Evolutionary conservation across 2,329 filamentous ascomycete species (phyloP).

Genomic region (Penicillium decumbens): DNA sequence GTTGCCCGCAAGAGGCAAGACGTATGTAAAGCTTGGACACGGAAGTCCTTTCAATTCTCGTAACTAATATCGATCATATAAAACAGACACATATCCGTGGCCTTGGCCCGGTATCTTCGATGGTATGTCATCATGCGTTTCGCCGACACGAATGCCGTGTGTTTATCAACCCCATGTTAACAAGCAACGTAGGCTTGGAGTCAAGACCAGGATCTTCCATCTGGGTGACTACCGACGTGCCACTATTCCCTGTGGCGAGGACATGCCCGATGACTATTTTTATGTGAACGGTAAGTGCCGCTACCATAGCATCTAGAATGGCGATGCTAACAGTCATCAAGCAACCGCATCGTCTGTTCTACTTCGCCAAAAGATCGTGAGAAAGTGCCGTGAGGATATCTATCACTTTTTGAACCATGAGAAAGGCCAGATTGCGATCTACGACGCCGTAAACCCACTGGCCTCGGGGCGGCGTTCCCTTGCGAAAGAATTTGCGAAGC

Average conservation of each 20-base stretch:
- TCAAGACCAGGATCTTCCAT: conserved; percentile 97
- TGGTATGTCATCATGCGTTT: conserved; percentile 54
- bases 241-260: conserved; percentile 74
- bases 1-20: conserved; percentile 90
- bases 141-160: background rate
- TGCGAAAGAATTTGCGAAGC: conserved; percentile 95
- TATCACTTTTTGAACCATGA: conserved; percentile 95
- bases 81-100: conserved; percentile 83
- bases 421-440: conserved; percentile 96
- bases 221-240: conserved; percentile 93
- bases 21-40: conserved; percentile 52
- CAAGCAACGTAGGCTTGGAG: conserved; percentile 65
- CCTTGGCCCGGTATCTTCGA: conserved; percentile 85
- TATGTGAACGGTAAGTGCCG: conserved; percentile 68
- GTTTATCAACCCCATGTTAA: conserved; percentile 2
- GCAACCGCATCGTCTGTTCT: conserved; percentile 86
- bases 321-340: conserved; percentile 24
- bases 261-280: conserved; percentile 96
- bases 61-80: conserved; percentile 6
- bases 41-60: background rate
- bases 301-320: background rate
- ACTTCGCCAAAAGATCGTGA: conserved; percentile 91
- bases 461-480: conserved; percentile 74
- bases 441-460: conserved; percentile 94
- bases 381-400: conserved; percentile 95